Evolutionary conservation across 140 eudicot species (phyloP), one percentile per base, ranked within the genome.

Genomic region (Ambrosia hybrid): DNA sequence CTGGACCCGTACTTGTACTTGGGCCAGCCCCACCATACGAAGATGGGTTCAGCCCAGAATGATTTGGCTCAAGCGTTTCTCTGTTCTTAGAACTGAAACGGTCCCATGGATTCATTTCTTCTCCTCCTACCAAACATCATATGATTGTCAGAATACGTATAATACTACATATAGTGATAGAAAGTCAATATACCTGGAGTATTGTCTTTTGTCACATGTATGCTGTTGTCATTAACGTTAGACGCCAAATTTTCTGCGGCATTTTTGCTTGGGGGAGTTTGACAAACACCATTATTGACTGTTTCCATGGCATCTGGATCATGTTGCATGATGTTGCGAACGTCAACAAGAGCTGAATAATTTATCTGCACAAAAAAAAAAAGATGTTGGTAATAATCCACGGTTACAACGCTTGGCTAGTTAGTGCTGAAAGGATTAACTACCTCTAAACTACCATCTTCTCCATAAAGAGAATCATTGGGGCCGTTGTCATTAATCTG

Each of bases 361-460:
- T 95, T 95, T 60, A 86, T 86, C 99, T 95, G 96, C 78, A 84
- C 11, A n/a, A n/a, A n/a, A n/a, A 70, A 37, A 12, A 48, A 13
- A 12, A 34, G 5, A 17, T 30, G 57, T n/a, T 46, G 13, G 70
- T 7, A 55, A 46, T 51, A 6, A 65, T 51, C 71, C 58, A 61
- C 34, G 10, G 0, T 16, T 36, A 33, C 6, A 43, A 74, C 26
- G 51, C 41, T 36, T 48, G 62, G 73, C 51, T 70, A 69, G 59
- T 46, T 65, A 9, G 48, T 60, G 38, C 49, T 76, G 38, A 69
- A 65, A 67, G 33, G 71, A 49, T 67, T 62, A 41, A 68, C 33
- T 74, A 91, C 99, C 99, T 95, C 95, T 85, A 95, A 82, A 30
- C 95, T 82, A 46, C 96, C 99, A 80, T 95, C 97, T 81, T 94